A percentile compares a stretch with the other conserved stretches of the same genome.
Evolutionary conservation across 345 rosid genomes (phyloP).

Genomic region (Linum usitatissimum): DNA sequence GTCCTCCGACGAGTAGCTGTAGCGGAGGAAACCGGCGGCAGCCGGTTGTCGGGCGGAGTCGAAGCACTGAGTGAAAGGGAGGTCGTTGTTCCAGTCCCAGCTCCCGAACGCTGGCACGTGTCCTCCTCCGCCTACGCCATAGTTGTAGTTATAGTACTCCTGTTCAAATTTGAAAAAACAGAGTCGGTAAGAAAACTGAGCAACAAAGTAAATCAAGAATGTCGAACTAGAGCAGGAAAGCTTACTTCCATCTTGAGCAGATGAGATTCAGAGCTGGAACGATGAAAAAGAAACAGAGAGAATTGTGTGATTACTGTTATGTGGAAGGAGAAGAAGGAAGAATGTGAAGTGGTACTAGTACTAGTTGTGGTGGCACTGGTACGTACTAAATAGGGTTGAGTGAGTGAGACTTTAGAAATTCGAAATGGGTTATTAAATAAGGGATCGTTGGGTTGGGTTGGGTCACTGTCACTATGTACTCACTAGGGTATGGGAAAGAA

Average conservation of each 20-base stretch:
- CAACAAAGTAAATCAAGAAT: background rate
- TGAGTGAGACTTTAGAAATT: too few species aligned
- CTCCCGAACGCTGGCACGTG: constrained; percentile 94
- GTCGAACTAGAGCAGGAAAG: background rate
- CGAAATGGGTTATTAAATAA: too few species aligned
- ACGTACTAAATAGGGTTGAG: too few species aligned
- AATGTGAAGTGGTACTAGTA: background rate
- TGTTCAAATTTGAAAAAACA: background rate
- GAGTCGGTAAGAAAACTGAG: too few species aligned
- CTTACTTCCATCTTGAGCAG: constrained; percentile 22
- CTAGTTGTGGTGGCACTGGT: too few species aligned
- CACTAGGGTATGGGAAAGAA: too few species aligned
- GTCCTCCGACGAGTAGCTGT: constrained; percentile 54
- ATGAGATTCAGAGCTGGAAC: background rate
- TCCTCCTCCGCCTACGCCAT: constrained; percentile 21
- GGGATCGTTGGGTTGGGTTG: too few species aligned
- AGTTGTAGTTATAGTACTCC: constrained; percentile 26
- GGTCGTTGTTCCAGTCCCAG: constrained; percentile 91
- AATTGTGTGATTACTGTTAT: background rate
- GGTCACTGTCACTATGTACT: too few species aligned
- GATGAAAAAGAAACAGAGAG: background rate
- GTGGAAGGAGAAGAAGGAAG: background rate
- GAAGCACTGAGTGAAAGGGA: constrained; percentile 87
- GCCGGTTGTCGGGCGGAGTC: constrained; percentile 48
- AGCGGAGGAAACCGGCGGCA: constrained; percentile 48